Evolutionary conservation across 2,329 filamentous ascomycete genomes (phyloP), one percentile per base, ranked within the genome.

Genomic region (Rachicladosporium sp.): DNA sequence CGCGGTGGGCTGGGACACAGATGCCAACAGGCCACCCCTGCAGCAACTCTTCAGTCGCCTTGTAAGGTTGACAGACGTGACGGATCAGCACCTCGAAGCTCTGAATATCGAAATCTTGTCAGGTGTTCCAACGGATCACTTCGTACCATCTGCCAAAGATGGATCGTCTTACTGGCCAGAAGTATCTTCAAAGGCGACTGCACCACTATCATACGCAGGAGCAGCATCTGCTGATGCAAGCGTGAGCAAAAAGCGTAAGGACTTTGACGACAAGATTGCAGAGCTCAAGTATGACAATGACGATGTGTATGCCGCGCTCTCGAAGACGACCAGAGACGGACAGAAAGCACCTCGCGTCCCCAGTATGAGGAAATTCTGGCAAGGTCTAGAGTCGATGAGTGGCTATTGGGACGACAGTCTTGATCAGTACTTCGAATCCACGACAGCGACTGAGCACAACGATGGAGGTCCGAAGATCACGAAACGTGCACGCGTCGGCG

Each of bases 341-440:
- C 62, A 62, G 10, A 56, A 63, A 39, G 65, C 67, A 27, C 23
- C 23, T 27, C 65, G 70, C 10, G 50, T 79, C 33, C 67, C 69
- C 1, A 69, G 76, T 46, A 67, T 73, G 43, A 64, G 75, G 38
- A 75, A 72, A 41, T 79, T 80, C 55, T 80, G 71, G 68, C 65
- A 68, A 38, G 69, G 66, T 2, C 60, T 80, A 38, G 71, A 78
- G 46, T 68, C 66, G 29, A 66, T 79, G 66, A 64, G 71, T 10
- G 71, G 74, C 46, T 79, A 76, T 50, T 80, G 76, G 75, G 76
- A 80, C 50, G 64, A 63, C 31, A 74, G 68, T 43, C 52, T 70
- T 35, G 76, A 80, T 47, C 57, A 75, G 23, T 76, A 76, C 52
- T 66, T 66, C 32, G 53, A 58, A 27, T 27, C 23, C 6, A 27